Conservation (phyloP, 768 basidiomycete species). For the Phlebiopsis gigantea region DNA sequence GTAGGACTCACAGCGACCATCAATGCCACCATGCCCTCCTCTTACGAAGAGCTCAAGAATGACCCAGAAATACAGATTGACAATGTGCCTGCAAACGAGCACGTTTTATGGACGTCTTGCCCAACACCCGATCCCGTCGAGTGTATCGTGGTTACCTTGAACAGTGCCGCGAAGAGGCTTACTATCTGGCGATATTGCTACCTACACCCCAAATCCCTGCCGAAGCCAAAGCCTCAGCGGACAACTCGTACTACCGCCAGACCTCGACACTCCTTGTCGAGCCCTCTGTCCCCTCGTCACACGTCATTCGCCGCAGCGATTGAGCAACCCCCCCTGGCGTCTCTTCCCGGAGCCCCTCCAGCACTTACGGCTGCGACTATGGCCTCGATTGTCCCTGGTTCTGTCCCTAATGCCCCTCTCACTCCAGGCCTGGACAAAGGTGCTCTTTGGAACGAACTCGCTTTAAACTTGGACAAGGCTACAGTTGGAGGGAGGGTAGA, state of each 20-base stretch:
- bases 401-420: constrained; percentile 8
- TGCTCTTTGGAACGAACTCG: background rate
- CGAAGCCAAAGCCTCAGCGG: constrained; percentile 34
- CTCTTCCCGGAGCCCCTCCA: constrained; percentile 50
- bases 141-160: constrained; percentile 54
- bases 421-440: background rate
- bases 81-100: constrained; percentile 58
- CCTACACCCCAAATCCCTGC: constrained; percentile 48
- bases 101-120: constrained; percentile 55
- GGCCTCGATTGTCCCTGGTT: constrained; percentile 32
- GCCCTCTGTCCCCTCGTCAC: constrained; percentile 15
- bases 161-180: constrained; percentile 45
- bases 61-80: constrained; percentile 48
- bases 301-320: constrained; percentile 21
- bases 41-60: constrained; percentile 29
- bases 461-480: constrained; percentile 7
- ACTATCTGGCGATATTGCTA: constrained; percentile 74
- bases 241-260: constrained; percentile 18
- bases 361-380: constrained; percentile 43
- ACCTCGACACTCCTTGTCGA: constrained; percentile 19
- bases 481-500: background rate
- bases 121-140: constrained; percentile 35
- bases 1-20: constrained; percentile 53
- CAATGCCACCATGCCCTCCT: constrained; percentile 17
- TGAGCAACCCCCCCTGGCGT: constrained; percentile 32